Evolutionary conservation across 345 rosid genomes (phyloP).

Genomic region (Angophora floribunda): DNA sequence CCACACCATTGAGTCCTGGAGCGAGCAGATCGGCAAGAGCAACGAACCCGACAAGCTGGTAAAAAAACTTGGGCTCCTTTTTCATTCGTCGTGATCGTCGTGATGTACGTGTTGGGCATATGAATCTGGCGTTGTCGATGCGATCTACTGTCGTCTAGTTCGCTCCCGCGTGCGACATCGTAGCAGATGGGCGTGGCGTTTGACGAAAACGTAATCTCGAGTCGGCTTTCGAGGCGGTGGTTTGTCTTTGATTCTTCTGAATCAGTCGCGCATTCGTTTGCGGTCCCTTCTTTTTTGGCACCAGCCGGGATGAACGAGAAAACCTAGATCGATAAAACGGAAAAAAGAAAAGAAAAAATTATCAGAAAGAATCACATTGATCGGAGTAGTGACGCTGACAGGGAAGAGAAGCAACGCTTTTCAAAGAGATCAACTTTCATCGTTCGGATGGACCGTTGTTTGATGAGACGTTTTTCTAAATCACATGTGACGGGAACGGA

Average conservation of each 20-base stretch:
- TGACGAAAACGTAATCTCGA: background rate
- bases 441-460: background rate
- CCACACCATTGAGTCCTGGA: constrained; percentile 63
- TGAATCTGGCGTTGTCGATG: background rate
- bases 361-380: background rate
- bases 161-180: background rate
- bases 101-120: background rate
- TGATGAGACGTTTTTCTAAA: background rate
- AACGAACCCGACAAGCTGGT: constrained; percentile 70
- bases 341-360: background rate
- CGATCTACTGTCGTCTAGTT: background rate
- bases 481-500: background rate
- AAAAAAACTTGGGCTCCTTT: background rate
- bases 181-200: background rate
- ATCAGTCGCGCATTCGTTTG: background rate
- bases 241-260: background rate
- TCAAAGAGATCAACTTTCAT: background rate
- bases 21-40: constrained; percentile 39
- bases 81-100: background rate
- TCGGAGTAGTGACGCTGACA: background rate
- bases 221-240: background rate
- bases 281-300: background rate
- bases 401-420: background rate
- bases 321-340: background rate
- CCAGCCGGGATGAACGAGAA: background rate